phyloP scores from a whole-genome alignment of 139 green algal genomes.

The Closterium sp. region DNA sequence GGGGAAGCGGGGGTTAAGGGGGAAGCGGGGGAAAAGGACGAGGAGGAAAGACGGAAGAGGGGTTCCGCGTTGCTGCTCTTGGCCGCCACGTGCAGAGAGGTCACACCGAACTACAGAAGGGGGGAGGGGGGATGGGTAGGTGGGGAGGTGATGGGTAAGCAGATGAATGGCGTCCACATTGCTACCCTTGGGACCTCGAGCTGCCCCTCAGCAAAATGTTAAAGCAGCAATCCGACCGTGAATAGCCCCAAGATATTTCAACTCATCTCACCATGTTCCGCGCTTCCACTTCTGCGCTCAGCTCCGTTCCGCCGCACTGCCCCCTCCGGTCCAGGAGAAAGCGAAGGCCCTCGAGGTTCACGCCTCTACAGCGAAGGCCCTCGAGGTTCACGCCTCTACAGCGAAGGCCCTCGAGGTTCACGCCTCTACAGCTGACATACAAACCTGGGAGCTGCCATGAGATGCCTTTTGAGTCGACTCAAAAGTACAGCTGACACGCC shows the following conservation, averaged over 20 bases:
- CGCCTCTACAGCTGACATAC: no score
- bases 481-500: no score
- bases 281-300: constrained; percentile 4
- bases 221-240: no score
- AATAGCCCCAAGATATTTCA: no score
- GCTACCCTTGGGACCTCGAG: no score
- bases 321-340: constrained; percentile 1
- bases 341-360: not conserved
- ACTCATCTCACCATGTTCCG: not conserved
- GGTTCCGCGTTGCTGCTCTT: constrained; percentile 10
- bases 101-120: not conserved
- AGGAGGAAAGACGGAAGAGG: no score
- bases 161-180: not conserved
- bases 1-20: not conserved
- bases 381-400: no score
- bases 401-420: no score
- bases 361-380: not conserved
- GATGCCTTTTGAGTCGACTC: no score
- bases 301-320: not conserved
- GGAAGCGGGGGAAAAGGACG: not conserved
- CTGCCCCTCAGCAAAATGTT: no score
- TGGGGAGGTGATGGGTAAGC: no score
- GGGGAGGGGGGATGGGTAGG: not conserved
- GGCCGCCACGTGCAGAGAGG: not conserved
- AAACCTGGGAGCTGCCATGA: no score